phyloP scores from a whole-genome alignment of 495 filamentous ascomycete genomes.

The Aspergillus olivimuriae region DNA sequence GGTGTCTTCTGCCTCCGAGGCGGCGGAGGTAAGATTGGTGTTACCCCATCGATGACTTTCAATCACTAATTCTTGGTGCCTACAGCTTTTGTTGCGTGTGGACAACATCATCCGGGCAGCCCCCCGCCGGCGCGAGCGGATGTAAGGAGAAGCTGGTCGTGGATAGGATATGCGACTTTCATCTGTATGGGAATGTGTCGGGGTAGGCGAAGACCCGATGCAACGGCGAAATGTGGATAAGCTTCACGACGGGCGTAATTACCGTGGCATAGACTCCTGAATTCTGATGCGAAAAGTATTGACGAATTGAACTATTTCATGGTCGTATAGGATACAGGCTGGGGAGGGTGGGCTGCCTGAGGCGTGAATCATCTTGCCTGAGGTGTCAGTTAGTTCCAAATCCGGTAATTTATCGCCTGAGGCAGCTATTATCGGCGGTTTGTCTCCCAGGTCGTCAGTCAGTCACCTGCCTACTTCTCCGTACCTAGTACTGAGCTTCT shows the following conservation, averaged over 20 bases:
- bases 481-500: too few relatives aligned
- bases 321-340: too few relatives aligned
- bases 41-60: not conserved
- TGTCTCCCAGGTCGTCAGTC: too few relatives aligned
- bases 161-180: conserved; percentile 2
- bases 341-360: too few relatives aligned
- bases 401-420: too few relatives aligned
- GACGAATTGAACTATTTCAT: not conserved
- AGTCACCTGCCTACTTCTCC: too few relatives aligned
- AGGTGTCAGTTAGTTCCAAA: too few relatives aligned
- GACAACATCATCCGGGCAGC: conserved; percentile 83
- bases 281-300: not conserved
- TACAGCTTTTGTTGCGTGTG: conserved; percentile 69
- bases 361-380: too few relatives aligned
- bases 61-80: not conserved
- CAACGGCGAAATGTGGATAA: too few relatives aligned
- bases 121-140: conserved; percentile 66
- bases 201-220: too few relatives aligned
- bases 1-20: conserved; percentile 89
- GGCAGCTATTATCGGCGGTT: too few relatives aligned
- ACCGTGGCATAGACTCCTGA: not conserved
- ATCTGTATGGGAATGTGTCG: too few relatives aligned
- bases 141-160: conserved; percentile 36
- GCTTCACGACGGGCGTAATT: not conserved
- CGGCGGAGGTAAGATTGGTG: conserved; percentile 71